These are phyloP conservation scores for Penicillium sp. DNA, from an alignment of 2,329 filamentous ascomycete species.

Conservation along the genomic window DNA sequence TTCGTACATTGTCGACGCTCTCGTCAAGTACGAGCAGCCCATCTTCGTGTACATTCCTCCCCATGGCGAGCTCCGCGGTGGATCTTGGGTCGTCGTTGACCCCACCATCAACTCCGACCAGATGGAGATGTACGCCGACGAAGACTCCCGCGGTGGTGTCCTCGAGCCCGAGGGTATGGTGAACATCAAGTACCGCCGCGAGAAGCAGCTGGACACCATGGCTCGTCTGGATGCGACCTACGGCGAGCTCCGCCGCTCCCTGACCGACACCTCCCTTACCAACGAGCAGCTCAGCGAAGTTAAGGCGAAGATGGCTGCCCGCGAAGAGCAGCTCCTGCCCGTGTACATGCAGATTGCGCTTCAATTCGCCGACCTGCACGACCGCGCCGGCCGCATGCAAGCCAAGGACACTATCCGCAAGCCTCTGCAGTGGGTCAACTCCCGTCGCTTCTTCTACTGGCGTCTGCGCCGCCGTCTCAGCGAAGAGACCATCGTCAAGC, in stretches of 20 bases:
- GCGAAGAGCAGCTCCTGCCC: constrained; percentile 84
- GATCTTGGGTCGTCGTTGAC: constrained; percentile 98
- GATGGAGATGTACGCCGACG: constrained; percentile 99
- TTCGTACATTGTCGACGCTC: constrained; percentile 96
- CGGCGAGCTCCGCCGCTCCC: constrained; percentile 75
- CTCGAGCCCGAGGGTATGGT: constrained; percentile 97
- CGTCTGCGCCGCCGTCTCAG: constrained; percentile 93
- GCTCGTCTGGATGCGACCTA: constrained; percentile 85
- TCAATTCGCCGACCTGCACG: constrained; percentile 95
- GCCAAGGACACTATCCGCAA: constrained; percentile 93
- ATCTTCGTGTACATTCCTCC: constrained; percentile 99
- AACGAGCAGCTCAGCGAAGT: constrained; percentile 73
- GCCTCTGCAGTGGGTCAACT: constrained; percentile 78
- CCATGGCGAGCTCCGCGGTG: constrained; percentile 93
- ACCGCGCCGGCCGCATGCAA: constrained; percentile 95
- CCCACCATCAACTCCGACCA: constrained; percentile 93
- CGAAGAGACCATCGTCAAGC: constrained; percentile 94
- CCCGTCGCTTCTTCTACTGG: constrained; percentile 99
- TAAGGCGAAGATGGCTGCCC: constrained; percentile 77
- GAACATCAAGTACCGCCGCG: constrained; percentile 96
- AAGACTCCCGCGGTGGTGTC: constrained; percentile 91
- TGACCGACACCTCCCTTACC: constrained; percentile 64
- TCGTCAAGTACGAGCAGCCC: constrained; percentile 97
- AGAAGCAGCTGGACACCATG: constrained; percentile 98
- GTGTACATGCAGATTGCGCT: constrained; percentile 94